phyloP scores from a whole-genome alignment of 2,329 filamentous ascomycete species.

The Penicillium sp. region DNA sequence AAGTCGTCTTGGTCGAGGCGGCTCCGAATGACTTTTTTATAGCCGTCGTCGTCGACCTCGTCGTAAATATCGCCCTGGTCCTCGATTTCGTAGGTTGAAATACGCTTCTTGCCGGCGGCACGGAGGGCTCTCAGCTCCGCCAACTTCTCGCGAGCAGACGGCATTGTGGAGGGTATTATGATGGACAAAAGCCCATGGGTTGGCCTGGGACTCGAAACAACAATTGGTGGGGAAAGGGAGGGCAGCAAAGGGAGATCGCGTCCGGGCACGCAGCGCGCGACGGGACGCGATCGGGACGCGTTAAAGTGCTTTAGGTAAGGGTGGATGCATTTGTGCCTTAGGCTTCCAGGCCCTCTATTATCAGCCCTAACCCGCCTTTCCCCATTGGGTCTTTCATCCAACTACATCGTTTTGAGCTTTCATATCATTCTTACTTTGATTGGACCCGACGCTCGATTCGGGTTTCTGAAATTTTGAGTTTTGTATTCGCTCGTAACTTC shows the following conservation, averaged over 20 bases:
- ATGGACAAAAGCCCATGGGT: constrained; percentile 23
- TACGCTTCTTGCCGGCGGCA: constrained; percentile 86
- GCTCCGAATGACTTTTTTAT: constrained; percentile 91
- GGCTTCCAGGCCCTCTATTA: neutral
- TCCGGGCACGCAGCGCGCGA: constrained; percentile 19
- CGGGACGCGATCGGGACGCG: constrained; percentile 23
- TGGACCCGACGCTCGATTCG: too few species aligned
- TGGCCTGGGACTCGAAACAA: constrained; percentile 11
- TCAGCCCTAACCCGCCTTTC: neutral
- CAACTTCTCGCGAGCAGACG: constrained; percentile 40
- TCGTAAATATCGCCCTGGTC: constrained; percentile 88
- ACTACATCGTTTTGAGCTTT: neutral
- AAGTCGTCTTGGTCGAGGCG: constrained; percentile 95
- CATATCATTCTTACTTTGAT: neutral
- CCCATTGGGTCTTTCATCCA: neutral
- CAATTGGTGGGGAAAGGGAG: constrained; percentile 28
- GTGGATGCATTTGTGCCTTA: constrained; percentile 10
- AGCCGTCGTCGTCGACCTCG: constrained; percentile 93
- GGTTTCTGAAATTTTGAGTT: too few species aligned
- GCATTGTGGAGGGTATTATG: constrained; percentile 30
- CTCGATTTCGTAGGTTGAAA: constrained; percentile 83
- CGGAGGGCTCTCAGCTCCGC: constrained; percentile 84
- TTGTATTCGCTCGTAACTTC: too few species aligned
- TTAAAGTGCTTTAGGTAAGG: constrained; percentile 25
- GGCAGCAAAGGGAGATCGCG: constrained; percentile 20